phyloP scores from a whole-genome alignment of 2,329 filamentous ascomycete genomes.

The Ascochyta fabae region DNA sequence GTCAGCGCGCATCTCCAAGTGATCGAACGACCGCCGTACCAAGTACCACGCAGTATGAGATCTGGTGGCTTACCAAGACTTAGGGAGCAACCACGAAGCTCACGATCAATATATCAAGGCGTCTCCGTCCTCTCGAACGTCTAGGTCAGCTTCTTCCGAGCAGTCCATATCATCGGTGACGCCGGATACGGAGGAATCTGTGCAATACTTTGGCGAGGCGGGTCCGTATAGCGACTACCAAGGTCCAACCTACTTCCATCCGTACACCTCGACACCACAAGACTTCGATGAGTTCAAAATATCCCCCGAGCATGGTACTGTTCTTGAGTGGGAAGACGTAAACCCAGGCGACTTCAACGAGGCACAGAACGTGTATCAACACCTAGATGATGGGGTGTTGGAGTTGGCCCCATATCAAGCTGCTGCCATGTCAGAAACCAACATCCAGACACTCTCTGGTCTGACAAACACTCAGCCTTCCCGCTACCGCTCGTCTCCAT shows the following conservation, averaged over 20 bases:
- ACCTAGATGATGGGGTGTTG: no score
- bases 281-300: no score
- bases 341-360: no score
- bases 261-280: neutral
- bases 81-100: neutral
- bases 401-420: no score
- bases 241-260: neutral
- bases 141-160: constrained; percentile 2
- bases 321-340: no score
- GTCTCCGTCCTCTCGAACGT: neutral
- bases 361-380: no score
- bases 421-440: no score
- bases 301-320: no score
- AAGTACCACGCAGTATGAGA: neutral
- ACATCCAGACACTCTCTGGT: neutral
- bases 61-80: neutral
- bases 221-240: neutral
- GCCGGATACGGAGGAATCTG: neutral
- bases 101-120: neutral
- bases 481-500: neutral
- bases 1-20: neutral
- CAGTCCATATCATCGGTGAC: neutral
- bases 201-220: neutral
- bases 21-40: neutral
- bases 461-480: neutral